Base-by-base conservation (phyloP, 2,329 filamentous ascomycete genomes). In the Phoma sp. region DNA sequence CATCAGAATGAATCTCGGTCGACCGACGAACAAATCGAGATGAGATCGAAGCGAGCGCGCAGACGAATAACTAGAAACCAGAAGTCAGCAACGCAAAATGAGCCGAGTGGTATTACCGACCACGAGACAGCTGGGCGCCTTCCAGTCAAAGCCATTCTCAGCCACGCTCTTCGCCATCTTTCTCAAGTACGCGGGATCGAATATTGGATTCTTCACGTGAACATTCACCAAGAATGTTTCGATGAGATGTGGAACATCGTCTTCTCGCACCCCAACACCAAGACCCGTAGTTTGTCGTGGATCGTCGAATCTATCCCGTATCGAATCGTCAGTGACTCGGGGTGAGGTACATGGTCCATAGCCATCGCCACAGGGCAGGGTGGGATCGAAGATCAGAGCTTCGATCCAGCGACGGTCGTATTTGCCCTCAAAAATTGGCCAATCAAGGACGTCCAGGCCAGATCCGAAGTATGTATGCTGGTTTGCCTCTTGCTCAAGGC, bases 181-280 rank as follows among this genome's bases (percentile, higher is more conserved):
- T 14, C 61, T 64, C 18, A 70, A 41, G 18, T 66, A 64, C 0
- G 49, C 54, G 2, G 65, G 53, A 45, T 72, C 68, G 6, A 74
- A 56, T 8, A 73, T 67, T 4, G 70, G 71, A 24, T 74, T 73
- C 45, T 73, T 74, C 18, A 68, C 64, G n/a, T 73, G 69, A 10
- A 70, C 68, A 38, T 70, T 71, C 3, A 62, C 47, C 11, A 73
- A 52, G 38, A 74, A 74, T 6, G 49, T 59, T 27, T 70, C 59
- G 13, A 67, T 61, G 2, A 73, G 60, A 23, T 55, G 41, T 2
- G 52, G 54, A 11, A 72, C 60, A 43, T 72, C 70, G 13, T 70
- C 62, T 43, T 70, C 62, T 13, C 62, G 65, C 4, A 69, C 59
- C 9, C 65, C 62, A 18, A 55, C 24, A 8, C 46, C 36, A 1